Base-by-base conservation (phyloP, 192 early-diverging fungal genomes). In the Spizellomyces punctatus region DNA sequence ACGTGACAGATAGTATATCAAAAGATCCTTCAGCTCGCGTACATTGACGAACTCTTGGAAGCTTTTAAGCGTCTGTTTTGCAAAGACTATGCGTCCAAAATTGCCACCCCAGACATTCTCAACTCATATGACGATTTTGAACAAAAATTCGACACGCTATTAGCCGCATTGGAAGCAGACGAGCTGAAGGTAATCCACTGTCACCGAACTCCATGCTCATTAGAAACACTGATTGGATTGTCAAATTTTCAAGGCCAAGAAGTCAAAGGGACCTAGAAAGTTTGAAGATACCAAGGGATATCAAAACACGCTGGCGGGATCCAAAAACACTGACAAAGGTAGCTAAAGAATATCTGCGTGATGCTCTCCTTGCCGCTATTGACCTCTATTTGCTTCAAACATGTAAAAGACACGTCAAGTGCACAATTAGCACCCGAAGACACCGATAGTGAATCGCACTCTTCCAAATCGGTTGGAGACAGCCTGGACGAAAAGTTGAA, bases 241-340 rank as follows among this genome's bases (percentile, higher is more conserved):
- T 36, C 27, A 36, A 36, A 2, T 3, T 36, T 36, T 36, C 0
- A 36, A 61, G 42, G 59, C 17, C 16, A 17, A 41, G 42, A 61
- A n/a, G 17, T 27, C 59, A 5, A 61, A 61, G 59, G 59, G 22
- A 47, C 93, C 93, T 36, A 83, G 93, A 63, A 88, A 84, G 76
- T 95, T 95, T 75, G 89, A 94, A 59, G 80, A 94, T 6, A 93
- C 93, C 5, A 89, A 84, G 46, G 91, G 88, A 77, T 95, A 86
- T 70, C 77, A 91, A 71, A 73, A 73, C 36, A 91, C 91, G 0
- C 76, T 86, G 5, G 79, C 85, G 50, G 90, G 86, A 41, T 82
- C 84, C 17, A 83, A 48, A 22, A 17, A 62, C 43, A n/a, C 19
- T 21, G 21, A 57, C 14, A 36, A 36, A 36, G 27, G 27, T 36